These are phyloP conservation scores for Penicillium sp. DNA, from an alignment of 2,329 filamentous ascomycete species.

Conservation along the genomic window DNA sequence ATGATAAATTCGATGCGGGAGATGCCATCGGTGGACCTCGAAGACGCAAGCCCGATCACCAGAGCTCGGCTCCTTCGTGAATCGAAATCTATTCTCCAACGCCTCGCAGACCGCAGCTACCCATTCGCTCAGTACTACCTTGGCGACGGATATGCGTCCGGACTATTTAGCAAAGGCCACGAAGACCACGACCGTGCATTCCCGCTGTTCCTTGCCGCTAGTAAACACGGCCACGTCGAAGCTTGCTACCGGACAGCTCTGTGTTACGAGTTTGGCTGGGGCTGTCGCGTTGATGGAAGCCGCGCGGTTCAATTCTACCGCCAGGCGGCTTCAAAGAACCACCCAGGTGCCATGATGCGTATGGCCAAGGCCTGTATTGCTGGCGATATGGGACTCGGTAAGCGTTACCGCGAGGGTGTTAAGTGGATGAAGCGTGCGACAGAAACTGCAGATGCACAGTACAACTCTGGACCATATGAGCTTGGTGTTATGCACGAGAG, in stretches of 20 bases:
- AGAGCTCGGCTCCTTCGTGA: constrained; percentile 73
- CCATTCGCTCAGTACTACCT: constrained; percentile 98
- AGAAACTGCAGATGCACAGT: constrained; percentile 85
- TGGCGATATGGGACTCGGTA: constrained; percentile 81
- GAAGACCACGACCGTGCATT: constrained; percentile 91
- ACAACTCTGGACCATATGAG: constrained; percentile 91
- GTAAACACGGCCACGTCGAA: constrained; percentile 96
- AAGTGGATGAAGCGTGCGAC: constrained; percentile 96
- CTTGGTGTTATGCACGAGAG: constrained; percentile 85
- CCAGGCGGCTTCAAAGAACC: constrained; percentile 85
- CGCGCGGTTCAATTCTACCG: constrained; percentile 95
- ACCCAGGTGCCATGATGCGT: constrained; percentile 91
- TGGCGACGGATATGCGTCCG: constrained; percentile 89
- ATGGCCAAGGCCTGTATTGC: constrained; percentile 87
- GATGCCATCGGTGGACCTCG: constrained; percentile 57
- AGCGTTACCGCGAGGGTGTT: constrained; percentile 83
- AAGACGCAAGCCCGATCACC: constrained; percentile 47
- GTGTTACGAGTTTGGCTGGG: constrained; percentile 99
- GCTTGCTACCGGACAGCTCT: constrained; percentile 90
- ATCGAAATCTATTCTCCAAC: constrained; percentile 85
- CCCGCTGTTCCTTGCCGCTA: constrained; percentile 86
- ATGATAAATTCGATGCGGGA: constrained; percentile 88
- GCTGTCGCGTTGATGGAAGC: constrained; percentile 81
- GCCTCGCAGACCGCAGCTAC: constrained; percentile 81
- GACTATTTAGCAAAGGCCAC: constrained; percentile 92